These are phyloP conservation scores for Pseudopyrenochaeta lycopersici DNA, from an alignment of 2,329 filamentous ascomycete species.

Conservation along the genomic window DNA sequence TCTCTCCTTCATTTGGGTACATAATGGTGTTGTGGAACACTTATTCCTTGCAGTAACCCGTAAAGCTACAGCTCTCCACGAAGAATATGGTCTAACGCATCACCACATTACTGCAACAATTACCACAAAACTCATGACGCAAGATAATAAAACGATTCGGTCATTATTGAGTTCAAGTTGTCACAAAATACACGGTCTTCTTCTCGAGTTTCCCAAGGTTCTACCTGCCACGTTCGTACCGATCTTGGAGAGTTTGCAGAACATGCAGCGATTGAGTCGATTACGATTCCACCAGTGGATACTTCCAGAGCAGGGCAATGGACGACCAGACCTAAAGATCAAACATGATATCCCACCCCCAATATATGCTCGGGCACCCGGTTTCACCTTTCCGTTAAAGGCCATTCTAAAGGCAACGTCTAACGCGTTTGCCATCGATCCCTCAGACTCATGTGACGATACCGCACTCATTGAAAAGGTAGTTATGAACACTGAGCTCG, in stretches of 20 bases:
- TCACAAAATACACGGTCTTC: constrained; percentile 14
- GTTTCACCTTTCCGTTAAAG: constrained; percentile 30
- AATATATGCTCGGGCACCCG: constrained; percentile 27
- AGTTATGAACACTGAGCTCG: constrained; percentile 51
- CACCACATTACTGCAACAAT: constrained; percentile 15
- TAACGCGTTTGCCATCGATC: constrained; percentile 8
- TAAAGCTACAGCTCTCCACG: constrained; percentile 12
- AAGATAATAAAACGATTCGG: constrained; percentile 21
- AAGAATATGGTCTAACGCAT: constrained; percentile 15
- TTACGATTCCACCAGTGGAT: constrained; percentile 42
- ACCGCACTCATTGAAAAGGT: constrained; percentile 19
- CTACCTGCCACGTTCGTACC: constrained; percentile 43
- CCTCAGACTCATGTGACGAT: constrained; percentile 25
- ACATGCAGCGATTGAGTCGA: constrained; percentile 32
- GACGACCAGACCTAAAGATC: background rate
- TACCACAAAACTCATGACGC: constrained; percentile 21
- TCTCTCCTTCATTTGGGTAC: constrained; percentile 33
- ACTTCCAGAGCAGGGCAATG: constrained; percentile 22
- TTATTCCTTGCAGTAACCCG: constrained; percentile 35
- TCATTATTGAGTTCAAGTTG: constrained; percentile 19
- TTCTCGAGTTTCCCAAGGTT: constrained; percentile 40
- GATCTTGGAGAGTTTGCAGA: constrained; percentile 32
- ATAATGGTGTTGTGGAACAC: constrained; percentile 25
- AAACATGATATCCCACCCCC: constrained; percentile 33
- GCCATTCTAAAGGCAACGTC: constrained; percentile 20